Conservation (phyloP, 768 basidiomycete genomes). For the Calocybe cyanea region DNA sequence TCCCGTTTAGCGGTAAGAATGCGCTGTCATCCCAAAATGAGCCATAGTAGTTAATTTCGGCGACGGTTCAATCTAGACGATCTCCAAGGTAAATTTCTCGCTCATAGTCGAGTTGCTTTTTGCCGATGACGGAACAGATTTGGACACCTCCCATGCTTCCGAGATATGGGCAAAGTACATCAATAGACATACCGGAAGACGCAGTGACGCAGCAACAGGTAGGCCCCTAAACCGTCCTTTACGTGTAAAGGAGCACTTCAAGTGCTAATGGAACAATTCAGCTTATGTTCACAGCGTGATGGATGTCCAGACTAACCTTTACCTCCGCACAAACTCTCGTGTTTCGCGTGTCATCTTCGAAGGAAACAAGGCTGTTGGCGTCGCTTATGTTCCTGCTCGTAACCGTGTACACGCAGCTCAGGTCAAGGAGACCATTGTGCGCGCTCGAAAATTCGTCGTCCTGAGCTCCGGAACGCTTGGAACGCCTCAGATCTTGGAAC, state of each 20-base stretch:
- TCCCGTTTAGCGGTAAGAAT: slow-evolving; percentile 60
- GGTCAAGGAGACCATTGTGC: slow-evolving; percentile 59
- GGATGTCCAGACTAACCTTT: slow-evolving; percentile 66
- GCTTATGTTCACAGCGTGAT: slow-evolving; percentile 70
- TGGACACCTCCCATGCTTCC: slow-evolving; percentile 54
- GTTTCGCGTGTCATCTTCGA: slow-evolving; percentile 71
- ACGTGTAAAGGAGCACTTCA: background rate
- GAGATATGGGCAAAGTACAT: slow-evolving; percentile 80
- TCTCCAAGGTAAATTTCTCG: slow-evolving; percentile 42
- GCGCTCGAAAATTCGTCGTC: slow-evolving; percentile 64
- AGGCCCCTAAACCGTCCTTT: slow-evolving; percentile 3
- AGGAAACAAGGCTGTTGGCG: slow-evolving; percentile 67
- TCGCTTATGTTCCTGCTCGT: slow-evolving; percentile 62
- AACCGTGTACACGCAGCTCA: slow-evolving; percentile 52
- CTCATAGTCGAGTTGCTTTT: background rate
- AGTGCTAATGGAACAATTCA: slow-evolving; percentile 13
- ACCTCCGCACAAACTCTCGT: slow-evolving; percentile 62
- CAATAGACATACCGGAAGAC: slow-evolving; percentile 68
- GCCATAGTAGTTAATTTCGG: background rate
- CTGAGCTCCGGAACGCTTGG: slow-evolving; percentile 65
- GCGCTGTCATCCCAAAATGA: background rate
- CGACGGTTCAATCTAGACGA: slow-evolving; percentile 45
- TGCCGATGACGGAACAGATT: slow-evolving; percentile 31
- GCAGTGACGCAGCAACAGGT: slow-evolving; percentile 70
- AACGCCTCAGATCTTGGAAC: slow-evolving; percentile 70